Conservation (phyloP, 1,284 basidiomycete species). For the Albatrellus sp. region DNA sequence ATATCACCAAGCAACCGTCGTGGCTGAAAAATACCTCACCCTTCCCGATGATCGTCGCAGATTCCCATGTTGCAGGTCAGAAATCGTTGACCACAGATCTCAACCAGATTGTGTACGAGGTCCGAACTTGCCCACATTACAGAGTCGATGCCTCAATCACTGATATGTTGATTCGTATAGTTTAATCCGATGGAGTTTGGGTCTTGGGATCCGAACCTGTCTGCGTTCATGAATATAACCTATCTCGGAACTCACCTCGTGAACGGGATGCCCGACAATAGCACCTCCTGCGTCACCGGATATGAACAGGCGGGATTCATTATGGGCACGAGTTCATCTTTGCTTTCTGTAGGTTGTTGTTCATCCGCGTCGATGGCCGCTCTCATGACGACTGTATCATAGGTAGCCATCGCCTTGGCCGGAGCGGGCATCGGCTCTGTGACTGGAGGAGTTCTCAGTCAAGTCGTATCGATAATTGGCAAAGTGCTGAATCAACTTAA, state of each 20-base stretch:
- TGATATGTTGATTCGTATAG: constrained; percentile 18
- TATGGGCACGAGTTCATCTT: constrained; percentile 51
- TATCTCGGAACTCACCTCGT: constrained; percentile 47
- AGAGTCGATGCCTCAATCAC: not conserved
- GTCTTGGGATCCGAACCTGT: constrained; percentile 54
- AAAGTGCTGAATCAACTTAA: constrained; percentile 34
- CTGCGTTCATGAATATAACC: constrained; percentile 44
- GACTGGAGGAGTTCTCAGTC: constrained; percentile 19
- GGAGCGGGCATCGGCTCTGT: constrained; percentile 30
- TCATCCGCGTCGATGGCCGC: no score
- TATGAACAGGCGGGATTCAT: constrained; percentile 59
- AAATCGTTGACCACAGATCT: constrained; percentile 31
- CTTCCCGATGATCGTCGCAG: constrained; percentile 44
- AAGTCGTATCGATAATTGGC: constrained; percentile 33
- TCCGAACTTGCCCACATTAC: constrained; percentile 13
- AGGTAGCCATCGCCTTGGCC: constrained; percentile 38
- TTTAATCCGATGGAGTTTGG: constrained; percentile 55
- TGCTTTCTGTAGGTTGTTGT: constrained; percentile 40
- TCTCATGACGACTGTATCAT: not conserved
- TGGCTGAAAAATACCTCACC: constrained; percentile 34
- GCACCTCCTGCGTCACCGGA: constrained; percentile 43
- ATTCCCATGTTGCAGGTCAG: constrained; percentile 37
- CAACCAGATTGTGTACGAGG: constrained; percentile 50
- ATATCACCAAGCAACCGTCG: constrained; percentile 29
- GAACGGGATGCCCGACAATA: constrained; percentile 36